Base-by-base conservation (phyloP, 352 stramenopile genomes). In the Pythium periplocum region DNA sequence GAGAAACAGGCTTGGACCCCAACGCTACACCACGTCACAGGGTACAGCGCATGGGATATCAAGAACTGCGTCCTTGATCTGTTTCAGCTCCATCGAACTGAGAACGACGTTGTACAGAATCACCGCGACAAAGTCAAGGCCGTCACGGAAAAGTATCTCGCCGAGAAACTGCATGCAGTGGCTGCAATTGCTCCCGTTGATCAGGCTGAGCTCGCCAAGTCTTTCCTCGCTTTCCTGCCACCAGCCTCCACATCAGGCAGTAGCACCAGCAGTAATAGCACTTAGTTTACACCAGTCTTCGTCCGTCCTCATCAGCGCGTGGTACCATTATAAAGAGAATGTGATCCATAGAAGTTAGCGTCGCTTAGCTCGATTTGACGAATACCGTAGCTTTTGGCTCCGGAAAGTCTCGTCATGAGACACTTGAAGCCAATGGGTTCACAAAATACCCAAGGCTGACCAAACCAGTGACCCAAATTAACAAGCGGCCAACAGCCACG, bases 121-220 rank as follows among this genome's bases (percentile, higher is more conserved):
- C 72, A 90, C 54, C 73, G 76, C 31, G 79, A 91, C 50, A 90
- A 90, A 62, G 82, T 75, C 10, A 90, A 90, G 55, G 83, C 83
- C 8, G 72, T 93, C 48, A 93, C 78, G 47, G 83, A 93, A 58
- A 93, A 93, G 59, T 93, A 88, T 49, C 48, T 87, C 47, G 62
- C 61, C 3, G 77, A 88, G 26, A 88, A 88, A 51, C 87, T 86
- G 50, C 64, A 77, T 36, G 57, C 64, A 33, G 77, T 71, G 6
- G 87, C 77, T 42, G 65, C 68, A 36, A 69, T 84, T 42, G 53
- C 73, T 31, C 64, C 75, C 4, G 71, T 75, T 2, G 69, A 75
- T 40, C 67, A 84, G 32, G 51, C 51, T 3, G 58, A 64, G 53
- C 53, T 87, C 6, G 63, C 74, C 54, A 57, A 83, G 39, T 87